Base-by-base conservation (phyloP, 768 basidiomycete species). In the Suillus ampliporus region DNA sequence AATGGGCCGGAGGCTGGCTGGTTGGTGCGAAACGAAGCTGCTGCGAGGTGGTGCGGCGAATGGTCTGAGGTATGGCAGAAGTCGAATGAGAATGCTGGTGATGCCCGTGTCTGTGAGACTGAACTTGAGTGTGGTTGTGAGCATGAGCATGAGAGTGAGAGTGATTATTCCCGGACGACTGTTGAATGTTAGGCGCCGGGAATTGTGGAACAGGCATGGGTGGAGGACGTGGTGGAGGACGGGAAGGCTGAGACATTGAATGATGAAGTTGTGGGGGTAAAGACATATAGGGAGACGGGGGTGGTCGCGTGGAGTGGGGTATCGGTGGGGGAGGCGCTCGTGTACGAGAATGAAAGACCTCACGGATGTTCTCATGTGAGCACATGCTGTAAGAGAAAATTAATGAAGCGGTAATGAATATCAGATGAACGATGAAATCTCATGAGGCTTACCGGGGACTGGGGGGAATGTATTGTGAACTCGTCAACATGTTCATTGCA, bases 21-120 rank as follows among this genome's bases (percentile, higher is more conserved):
- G 13, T 28, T 41, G 65, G 41, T 58, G 40, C 6, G 46, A 10
- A 46, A n/a, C 31, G 66, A 5, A 54, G 60, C 47, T 53, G 60
- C 62, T 54, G 65, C 23, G 56, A n/a, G 26, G 65, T 60, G 21
- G 34, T 47, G 37, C 64, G 57, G 43, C 66, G 66, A 43, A 64
- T 61, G 9, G 62, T 19, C 19, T 58, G 63, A n/a, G 57, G 21
- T 13, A 9, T 41, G 10, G 64, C 57, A 46, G 76, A 64, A 35
- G 62, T 61, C 23, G 71, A 74, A 44, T 76, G 72, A 41, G 76
- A 69, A 59, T 66, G 71, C 21, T 71, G 69, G 68, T 61, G 41
- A 65, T 52, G 14, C 47, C 60, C 31, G 61, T 69, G 54, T 13
- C 38, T 56, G 54, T 11, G 72, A 67, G 23, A 69, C 21, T 17